Base-by-base conservation (phyloP, 2,329 filamentous ascomycete species). In the Sporothrix mexicana region DNA sequence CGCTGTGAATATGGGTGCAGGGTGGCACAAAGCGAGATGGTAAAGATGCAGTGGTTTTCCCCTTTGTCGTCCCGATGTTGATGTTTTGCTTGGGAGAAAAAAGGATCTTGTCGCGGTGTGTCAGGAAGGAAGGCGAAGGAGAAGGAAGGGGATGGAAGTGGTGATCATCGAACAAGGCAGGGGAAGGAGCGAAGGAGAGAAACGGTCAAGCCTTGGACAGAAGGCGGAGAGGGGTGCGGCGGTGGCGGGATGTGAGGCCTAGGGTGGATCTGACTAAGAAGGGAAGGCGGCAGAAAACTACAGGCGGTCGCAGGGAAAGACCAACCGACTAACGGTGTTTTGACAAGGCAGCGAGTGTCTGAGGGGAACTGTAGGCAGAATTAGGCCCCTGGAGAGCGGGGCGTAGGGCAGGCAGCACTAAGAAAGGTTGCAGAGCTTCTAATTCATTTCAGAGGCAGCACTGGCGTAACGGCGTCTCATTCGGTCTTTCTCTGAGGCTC, bases 111-210 rank as follows among this genome's bases (percentile, higher is more conserved):
- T 36, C 66, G 25, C 10, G 47, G 25, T 15, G 20, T 67, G 64
- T 51, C 45, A 20, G 15, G 61, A 67, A 30, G 23, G 45, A 55
- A 55, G 51, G 51, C 20, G 20, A 45, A 71, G 53, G 5, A 45
- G 47, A 68, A 53, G 47, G 25, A 53, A 36, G 23, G n/a, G 47
- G 47, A 53, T 6, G 25, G 61, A 66, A 45, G 49, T 53, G 69
- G 70, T 55, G 59, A 71, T 71, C 59, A 20, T 53, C 59, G 62
- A 61, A 61, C 23, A 62, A 23, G 70, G 49, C 49, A 62, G 49
- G 45, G 47, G 57, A 72, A 64, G 12, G 70, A 71, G 62, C 41
- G 47, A 68, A 67, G 15, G 49, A 62, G 61, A 66, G 70, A 62
- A 45, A 67, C 45, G 30, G 70, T 67, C 70, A 62, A 53, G 57